These are phyloP conservation scores for Malus orientalis DNA, from an alignment of 306 rosid species.

Conservation along the genomic window DNA sequence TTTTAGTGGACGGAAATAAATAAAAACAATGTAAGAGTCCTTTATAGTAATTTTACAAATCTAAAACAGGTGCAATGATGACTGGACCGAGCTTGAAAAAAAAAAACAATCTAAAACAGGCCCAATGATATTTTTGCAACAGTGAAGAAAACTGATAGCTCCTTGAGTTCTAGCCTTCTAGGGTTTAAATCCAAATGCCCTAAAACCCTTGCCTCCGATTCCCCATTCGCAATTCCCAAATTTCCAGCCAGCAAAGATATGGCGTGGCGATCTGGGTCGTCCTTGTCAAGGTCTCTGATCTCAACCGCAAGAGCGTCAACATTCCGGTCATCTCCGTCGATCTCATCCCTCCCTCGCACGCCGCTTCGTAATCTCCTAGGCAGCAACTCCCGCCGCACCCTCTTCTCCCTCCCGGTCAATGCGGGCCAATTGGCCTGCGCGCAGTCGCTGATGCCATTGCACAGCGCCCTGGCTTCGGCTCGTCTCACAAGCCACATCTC, in stretches of 20 bases:
- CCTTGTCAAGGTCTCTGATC: slow-evolving; percentile 43
- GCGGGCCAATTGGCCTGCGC: slow-evolving; percentile 34
- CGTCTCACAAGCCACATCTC: slow-evolving; percentile 42
- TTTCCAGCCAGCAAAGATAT: slow-evolving; percentile 10
- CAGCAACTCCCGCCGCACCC: slow-evolving; percentile 32
- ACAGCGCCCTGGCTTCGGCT: slow-evolving; percentile 38
- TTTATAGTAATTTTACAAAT: too few relatives aligned
- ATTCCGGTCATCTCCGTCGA: slow-evolving; percentile 21
- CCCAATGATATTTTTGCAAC: too few relatives aligned
- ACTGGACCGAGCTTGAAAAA: too few relatives aligned
- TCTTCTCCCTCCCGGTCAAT: slow-evolving; percentile 7
- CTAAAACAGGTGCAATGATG: too few relatives aligned
- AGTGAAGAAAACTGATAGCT: background rate
- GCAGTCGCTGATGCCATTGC: slow-evolving; percentile 51
- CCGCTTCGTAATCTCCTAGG: slow-evolving; percentile 22
- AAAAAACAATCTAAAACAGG: too few relatives aligned
- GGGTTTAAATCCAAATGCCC: background rate
- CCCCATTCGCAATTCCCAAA: background rate
- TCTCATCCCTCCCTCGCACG: slow-evolving; percentile 21
- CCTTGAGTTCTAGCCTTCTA: background rate
- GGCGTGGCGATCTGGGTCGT: slow-evolving; percentile 53
- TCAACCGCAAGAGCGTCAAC: slow-evolving; percentile 35
- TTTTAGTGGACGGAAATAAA: too few relatives aligned
- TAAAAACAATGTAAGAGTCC: too few relatives aligned
- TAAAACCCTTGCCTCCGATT: background rate